Evolutionary conservation across 2,329 filamentous ascomycete species (phyloP).

Genomic region (Colletotrichum horii): DNA sequence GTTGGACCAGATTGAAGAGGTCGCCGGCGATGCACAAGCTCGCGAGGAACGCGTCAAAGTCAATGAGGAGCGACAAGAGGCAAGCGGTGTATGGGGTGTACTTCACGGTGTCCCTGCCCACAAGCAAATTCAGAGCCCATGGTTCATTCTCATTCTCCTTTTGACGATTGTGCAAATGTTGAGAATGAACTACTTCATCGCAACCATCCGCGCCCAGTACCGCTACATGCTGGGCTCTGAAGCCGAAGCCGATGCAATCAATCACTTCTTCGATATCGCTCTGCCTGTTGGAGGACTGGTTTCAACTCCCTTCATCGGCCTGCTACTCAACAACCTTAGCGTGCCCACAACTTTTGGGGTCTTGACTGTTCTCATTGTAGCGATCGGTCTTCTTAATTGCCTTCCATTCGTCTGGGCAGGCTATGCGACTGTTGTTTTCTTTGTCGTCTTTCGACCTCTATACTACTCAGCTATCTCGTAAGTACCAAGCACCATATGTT

Average conservation of each 20-base stretch:
- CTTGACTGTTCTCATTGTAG: slow-evolving; percentile 63
- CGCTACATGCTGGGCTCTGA: slow-evolving; percentile 66
- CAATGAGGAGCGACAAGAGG: slow-evolving; percentile 63
- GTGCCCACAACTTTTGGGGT: slow-evolving; percentile 64
- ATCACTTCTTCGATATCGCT: slow-evolving; percentile 48
- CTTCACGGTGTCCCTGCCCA: slow-evolving; percentile 69
- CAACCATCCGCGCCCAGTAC: slow-evolving; percentile 74
- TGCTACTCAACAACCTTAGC: slow-evolving; percentile 70
- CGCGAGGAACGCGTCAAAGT: slow-evolving; percentile 59
- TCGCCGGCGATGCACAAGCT: slow-evolving; percentile 62
- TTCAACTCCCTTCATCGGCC: slow-evolving; percentile 74
- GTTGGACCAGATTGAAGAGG: slow-evolving; percentile 65
- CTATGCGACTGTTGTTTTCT: slow-evolving; percentile 70
- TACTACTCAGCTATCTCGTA: slow-evolving; percentile 78
- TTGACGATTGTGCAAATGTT: slow-evolving; percentile 67
- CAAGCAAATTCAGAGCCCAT: slow-evolving; percentile 70
- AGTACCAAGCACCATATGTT: slow-evolving; percentile 26
- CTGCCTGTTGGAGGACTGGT: slow-evolving; percentile 73
- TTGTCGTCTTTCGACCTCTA: slow-evolving; percentile 75
- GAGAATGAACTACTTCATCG: slow-evolving; percentile 74
- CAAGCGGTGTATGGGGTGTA: slow-evolving; percentile 73
- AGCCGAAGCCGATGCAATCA: slow-evolving; percentile 37
- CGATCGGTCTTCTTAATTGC: slow-evolving; percentile 70
- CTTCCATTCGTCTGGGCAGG: slow-evolving; percentile 66
- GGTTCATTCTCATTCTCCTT: slow-evolving; percentile 74